Evolutionary conservation across 2,329 filamentous ascomycete species (phyloP).

Genomic region (Colletotrichum cuscutae): DNA sequence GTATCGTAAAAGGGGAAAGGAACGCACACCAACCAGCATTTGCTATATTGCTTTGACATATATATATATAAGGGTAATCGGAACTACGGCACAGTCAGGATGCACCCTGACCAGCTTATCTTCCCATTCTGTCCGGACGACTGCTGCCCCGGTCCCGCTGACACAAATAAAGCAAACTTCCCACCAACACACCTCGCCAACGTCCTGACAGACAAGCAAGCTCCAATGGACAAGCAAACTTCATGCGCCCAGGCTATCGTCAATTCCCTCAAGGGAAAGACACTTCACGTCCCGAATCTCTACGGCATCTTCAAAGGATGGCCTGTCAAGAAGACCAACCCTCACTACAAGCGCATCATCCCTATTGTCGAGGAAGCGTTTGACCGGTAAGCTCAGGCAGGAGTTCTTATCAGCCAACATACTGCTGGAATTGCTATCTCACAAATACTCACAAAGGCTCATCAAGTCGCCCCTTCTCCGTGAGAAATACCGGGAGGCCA

Average conservation of each 20-base stretch:
- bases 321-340: slow-evolving; percentile 38
- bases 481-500: slow-evolving; percentile 19
- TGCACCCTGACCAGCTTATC: not conserved
- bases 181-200: not conserved
- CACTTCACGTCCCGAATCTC: slow-evolving; percentile 42
- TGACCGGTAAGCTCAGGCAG: slow-evolving; percentile 6
- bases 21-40: not conserved
- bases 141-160: not conserved
- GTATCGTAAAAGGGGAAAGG: not conserved
- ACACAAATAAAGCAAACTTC: not conserved
- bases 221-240: not conserved
- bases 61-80: not conserved
- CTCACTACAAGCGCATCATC: slow-evolving; percentile 36
- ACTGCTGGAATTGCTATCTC: no score
- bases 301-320: slow-evolving; percentile 39
- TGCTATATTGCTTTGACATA: not conserved
- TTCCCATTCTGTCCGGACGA: not conserved
- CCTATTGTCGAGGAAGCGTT: slow-evolving; percentile 36
- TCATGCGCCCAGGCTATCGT: slow-evolving; percentile 29
- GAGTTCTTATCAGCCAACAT: no score
- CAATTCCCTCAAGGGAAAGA: slow-evolving; percentile 41
- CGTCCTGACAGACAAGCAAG: not conserved
- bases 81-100: not conserved
- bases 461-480: slow-evolving; percentile 5
- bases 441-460: not conserved